These are phyloP conservation scores for Citrullus colocynthis DNA, from an alignment of 306 rosid genomes.

Conservation along the genomic window DNA sequence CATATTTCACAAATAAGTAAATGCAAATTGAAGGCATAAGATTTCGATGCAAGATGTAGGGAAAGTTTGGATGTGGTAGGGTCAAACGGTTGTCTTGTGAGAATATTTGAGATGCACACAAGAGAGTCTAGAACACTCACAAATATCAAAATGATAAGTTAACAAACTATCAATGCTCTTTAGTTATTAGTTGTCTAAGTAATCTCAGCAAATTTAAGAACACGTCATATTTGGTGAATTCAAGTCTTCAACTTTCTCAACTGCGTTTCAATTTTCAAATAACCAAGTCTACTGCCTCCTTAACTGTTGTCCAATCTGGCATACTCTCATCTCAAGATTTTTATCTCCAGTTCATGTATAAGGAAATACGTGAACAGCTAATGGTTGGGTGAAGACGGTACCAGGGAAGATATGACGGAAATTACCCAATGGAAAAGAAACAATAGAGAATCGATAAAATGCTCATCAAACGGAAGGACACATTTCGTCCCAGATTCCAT, in stretches of 20 bases:
- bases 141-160: not conserved
- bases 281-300: constrained; percentile 76
- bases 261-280: constrained; percentile 49
- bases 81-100: no score
- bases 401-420: not conserved
- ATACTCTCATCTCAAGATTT: constrained; percentile 48
- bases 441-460: not conserved
- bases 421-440: not conserved
- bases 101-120: no score
- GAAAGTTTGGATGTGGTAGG: no score
- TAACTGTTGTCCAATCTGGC: constrained; percentile 62
- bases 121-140: no score
- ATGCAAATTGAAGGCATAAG: not conserved
- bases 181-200: not conserved
- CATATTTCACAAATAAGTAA: not conserved
- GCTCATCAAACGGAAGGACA: constrained; percentile 25
- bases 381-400: not conserved
- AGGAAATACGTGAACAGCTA: constrained; percentile 23
- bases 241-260: constrained; percentile 71
- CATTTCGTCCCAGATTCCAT: constrained; percentile 80
- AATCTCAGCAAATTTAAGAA: not conserved
- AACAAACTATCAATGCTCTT: not conserved
- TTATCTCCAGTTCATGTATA: constrained; percentile 45
- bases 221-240: constrained; percentile 43
- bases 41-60: no score